Evolutionary conservation across 2,329 filamentous ascomycete species (phyloP).

Genomic region (Lasiodiplodia sp.): DNA sequence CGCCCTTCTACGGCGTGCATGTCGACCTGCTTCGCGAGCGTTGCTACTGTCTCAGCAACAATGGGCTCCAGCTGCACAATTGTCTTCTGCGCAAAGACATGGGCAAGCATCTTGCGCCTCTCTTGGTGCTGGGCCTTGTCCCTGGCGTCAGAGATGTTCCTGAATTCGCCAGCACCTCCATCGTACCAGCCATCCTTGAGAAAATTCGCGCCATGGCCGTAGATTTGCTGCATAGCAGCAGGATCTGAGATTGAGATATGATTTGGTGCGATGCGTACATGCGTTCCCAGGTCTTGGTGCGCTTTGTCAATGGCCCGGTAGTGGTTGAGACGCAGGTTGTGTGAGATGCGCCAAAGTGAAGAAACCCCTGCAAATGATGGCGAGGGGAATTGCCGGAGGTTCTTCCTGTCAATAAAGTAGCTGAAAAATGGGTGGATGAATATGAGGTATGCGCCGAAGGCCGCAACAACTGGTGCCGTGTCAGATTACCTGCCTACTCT

Average conservation of each 20-base stretch:
- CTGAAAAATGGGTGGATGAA: too few relatives aligned
- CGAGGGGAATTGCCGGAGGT: too few relatives aligned
- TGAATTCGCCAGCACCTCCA: slow-evolving; percentile 56
- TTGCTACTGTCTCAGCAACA: slow-evolving; percentile 30
- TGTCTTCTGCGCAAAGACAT: slow-evolving; percentile 35
- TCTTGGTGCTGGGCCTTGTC: slow-evolving; percentile 38
- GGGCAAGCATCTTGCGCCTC: slow-evolving; percentile 35
- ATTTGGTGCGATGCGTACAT: too few relatives aligned
- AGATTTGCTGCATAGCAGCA: slow-evolving; percentile 50
- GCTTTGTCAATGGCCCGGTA: too few relatives aligned
- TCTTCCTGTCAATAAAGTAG: too few relatives aligned
- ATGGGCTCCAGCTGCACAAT: slow-evolving; percentile 33
- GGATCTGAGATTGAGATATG: slow-evolving; percentile 31
- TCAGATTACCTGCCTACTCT: too few relatives aligned
- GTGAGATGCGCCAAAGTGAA: too few relatives aligned
- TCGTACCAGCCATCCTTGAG: slow-evolving; percentile 40
- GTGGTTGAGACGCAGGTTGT: too few relatives aligned
- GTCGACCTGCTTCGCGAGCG: slow-evolving; percentile 53
- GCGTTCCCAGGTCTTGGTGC: too few relatives aligned
- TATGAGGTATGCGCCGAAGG: too few relatives aligned
- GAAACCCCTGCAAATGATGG: too few relatives aligned
- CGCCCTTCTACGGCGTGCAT: slow-evolving; percentile 45
- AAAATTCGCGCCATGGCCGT: slow-evolving; percentile 34
- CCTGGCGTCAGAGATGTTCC: slow-evolving; percentile 53
- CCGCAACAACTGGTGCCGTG: too few relatives aligned